Evolutionary conservation across 768 basidiomycete species (phyloP).

Genomic region (Russula dissimulans): DNA sequence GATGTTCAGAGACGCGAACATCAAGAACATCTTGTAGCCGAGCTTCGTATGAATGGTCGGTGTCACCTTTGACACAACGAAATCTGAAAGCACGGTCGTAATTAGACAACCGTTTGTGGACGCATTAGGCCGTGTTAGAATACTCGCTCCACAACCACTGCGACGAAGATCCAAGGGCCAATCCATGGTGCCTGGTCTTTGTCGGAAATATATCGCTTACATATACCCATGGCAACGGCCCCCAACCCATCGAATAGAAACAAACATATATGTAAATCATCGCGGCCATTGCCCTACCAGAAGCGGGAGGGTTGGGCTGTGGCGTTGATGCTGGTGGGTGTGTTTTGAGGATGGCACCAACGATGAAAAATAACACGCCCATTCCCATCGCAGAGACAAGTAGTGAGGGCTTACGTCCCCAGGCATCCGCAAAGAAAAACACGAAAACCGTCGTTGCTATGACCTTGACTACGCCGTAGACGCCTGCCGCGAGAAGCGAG

Average conservation of each 20-base stretch:
- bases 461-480: conserved; percentile 61
- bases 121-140: not conserved
- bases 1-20: conserved; percentile 70
- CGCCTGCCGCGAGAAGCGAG: conserved; percentile 62
- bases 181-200: conserved; percentile 71
- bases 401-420: conserved; percentile 62
- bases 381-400: conserved; percentile 71
- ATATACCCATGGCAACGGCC: conserved; percentile 51
- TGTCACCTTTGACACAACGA: conserved; percentile 63
- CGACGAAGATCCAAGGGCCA: conserved; percentile 62
- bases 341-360: conserved; percentile 76
- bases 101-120: not conserved
- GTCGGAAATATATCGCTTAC: conserved; percentile 85
- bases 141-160: conserved; percentile 77
- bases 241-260: conserved; percentile 86
- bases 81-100: conserved; percentile 35
- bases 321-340: conserved; percentile 44
- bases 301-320: conserved; percentile 32
- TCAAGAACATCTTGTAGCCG: conserved; percentile 67
- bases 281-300: conserved; percentile 72
- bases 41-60: conserved; percentile 51
- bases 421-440: conserved; percentile 54
- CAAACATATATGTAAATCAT: conserved; percentile 82
- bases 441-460: conserved; percentile 59
- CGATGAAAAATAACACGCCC: conserved; percentile 73